Conservation (phyloP, 305 asterid species). For the Fraxinus latifolia region DNA sequence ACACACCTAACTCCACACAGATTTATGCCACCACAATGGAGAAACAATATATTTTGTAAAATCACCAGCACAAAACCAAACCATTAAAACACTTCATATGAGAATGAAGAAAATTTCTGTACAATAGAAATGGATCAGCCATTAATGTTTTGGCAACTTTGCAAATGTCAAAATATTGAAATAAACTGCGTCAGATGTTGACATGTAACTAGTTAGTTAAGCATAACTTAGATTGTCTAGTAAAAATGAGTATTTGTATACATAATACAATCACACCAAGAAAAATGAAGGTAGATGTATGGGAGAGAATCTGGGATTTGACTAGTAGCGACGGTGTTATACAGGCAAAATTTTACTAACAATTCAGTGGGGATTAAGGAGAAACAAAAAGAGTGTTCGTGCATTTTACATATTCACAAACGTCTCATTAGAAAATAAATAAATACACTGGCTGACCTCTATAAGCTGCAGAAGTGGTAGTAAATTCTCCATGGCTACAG, state of each 20-base stretch:
- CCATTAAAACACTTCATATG: not conserved
- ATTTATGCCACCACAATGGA: not conserved
- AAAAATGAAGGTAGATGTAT: not conserved
- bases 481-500: not conserved
- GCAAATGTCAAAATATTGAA: not conserved
- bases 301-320: not conserved
- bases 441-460: constrained; percentile 18
- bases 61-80: not conserved
- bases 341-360: not conserved
- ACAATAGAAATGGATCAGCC: not conserved
- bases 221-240: not conserved
- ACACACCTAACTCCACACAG: not conserved
- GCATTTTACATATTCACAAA: constrained; percentile 31
- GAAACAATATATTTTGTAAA: not conserved
- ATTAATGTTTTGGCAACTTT: not conserved
- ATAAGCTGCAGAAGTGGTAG: constrained; percentile 10
- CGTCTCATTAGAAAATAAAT: constrained; percentile 3
- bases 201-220: not conserved
- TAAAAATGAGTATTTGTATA: not conserved
- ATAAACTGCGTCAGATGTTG: not conserved
- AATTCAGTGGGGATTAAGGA: not conserved
- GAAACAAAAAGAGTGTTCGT: constrained; percentile 4
- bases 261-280: not conserved
- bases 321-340: not conserved
- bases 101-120: not conserved